Conservation (phyloP, 2,329 filamentous ascomycete species). For the Pseudocercospora vitis region DNA sequence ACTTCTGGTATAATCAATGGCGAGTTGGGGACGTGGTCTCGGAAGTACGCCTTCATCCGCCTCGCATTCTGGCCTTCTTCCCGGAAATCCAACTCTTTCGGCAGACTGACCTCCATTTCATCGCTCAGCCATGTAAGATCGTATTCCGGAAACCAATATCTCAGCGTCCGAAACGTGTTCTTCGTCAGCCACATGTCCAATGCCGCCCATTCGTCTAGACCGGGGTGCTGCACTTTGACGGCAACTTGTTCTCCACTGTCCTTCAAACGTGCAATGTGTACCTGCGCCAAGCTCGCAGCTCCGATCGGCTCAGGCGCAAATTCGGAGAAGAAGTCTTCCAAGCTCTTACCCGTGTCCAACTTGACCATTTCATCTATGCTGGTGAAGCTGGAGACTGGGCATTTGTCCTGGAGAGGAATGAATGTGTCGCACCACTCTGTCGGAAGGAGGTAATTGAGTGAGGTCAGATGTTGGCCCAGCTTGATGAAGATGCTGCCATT, state of each 20-base stretch:
- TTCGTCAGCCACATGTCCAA: constrained; percentile 82
- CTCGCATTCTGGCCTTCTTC: constrained; percentile 82
- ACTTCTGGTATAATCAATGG: constrained; percentile 88
- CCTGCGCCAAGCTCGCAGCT: constrained; percentile 90
- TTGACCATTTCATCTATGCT: constrained; percentile 86
- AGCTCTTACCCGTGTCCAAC: constrained; percentile 73
- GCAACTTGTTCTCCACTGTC: constrained; percentile 83
- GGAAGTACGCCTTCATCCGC: constrained; percentile 77
- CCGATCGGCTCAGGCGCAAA: constrained; percentile 82
- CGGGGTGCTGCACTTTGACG: constrained; percentile 94
- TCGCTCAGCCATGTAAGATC: constrained; percentile 93
- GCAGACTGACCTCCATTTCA: constrained; percentile 89
- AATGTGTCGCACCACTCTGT: constrained; percentile 94
- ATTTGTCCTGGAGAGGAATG: constrained; percentile 92
- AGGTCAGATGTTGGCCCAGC: constrained; percentile 90
- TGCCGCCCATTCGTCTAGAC: constrained; percentile 82
- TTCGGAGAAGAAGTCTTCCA: constrained; percentile 81
- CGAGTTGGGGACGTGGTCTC: constrained; percentile 64
- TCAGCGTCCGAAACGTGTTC: constrained; percentile 86
- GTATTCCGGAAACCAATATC: constrained; percentile 94
- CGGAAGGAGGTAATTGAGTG: constrained; percentile 91
- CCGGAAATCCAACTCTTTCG: constrained; percentile 86
- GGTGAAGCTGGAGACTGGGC: constrained; percentile 84
- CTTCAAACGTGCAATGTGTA: constrained; percentile 82
- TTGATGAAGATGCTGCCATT: constrained; percentile 99